Conservation (phyloP, 2,329 filamentous ascomycete species). For the Aspergillus aculeatinus region DNA sequence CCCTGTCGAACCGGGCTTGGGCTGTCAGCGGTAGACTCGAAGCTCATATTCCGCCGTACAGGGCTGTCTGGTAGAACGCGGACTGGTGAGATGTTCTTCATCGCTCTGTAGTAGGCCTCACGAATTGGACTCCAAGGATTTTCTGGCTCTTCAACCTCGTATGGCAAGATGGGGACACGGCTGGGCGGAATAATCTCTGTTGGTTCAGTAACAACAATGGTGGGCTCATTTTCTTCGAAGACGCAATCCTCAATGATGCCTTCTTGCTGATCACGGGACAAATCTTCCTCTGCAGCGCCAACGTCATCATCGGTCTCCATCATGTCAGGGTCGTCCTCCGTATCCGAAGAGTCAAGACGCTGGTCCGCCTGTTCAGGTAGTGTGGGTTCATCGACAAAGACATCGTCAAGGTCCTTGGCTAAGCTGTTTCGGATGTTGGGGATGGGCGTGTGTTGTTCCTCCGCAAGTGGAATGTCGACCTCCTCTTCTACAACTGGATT, state of each 20-base stretch:
- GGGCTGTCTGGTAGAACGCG: background rate
- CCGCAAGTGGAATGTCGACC: background rate
- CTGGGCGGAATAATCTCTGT: conserved; percentile 10
- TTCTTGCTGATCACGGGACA: conserved; percentile 12
- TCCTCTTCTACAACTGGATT: background rate
- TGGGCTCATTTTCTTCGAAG: conserved; percentile 22
- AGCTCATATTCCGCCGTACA: background rate
- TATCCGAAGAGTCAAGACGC: conserved; percentile 1
- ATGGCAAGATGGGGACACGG: conserved; percentile 17
- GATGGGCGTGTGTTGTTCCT: background rate
- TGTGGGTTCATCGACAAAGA: conserved; percentile 16
- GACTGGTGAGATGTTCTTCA: background rate
- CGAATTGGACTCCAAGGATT: conserved; percentile 12
- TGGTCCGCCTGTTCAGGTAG: background rate
- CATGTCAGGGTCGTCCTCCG: background rate
- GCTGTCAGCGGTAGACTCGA: background rate
- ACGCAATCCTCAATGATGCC: conserved; percentile 16
- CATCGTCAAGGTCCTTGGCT: conserved; percentile 19
- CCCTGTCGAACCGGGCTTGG: background rate
- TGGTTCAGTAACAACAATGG: conserved; percentile 19
- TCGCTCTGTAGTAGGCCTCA: background rate
- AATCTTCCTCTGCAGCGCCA: background rate
- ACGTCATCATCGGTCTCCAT: conserved; percentile 1
- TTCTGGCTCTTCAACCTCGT: conserved; percentile 23
- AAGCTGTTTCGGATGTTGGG: conserved; percentile 4